These are phyloP conservation scores for Sparassis latifolia DNA, from an alignment of 1,284 basidiomycete genomes.

Conservation along the genomic window DNA sequence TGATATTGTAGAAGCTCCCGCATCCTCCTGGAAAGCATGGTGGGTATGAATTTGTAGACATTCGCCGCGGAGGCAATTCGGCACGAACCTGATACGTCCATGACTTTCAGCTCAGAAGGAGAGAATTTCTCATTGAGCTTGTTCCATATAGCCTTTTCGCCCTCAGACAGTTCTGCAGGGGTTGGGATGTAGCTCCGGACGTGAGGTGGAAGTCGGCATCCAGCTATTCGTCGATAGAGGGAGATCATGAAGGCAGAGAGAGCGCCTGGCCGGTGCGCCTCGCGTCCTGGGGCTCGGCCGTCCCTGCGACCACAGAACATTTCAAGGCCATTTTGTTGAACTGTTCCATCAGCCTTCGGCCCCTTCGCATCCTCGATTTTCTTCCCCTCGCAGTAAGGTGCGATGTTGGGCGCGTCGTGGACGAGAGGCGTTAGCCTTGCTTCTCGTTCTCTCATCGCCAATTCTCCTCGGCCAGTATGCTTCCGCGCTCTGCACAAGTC, in stretches of 20 bases:
- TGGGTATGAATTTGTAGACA: neutral
- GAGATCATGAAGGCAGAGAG: conserved; percentile 15
- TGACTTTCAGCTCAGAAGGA: conserved; percentile 73
- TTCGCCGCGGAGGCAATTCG: no score
- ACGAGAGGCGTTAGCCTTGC: conserved; percentile 14
- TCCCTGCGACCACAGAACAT: neutral
- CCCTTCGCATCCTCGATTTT: neutral
- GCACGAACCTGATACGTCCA: conserved; percentile 83
- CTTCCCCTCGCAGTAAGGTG: neutral
- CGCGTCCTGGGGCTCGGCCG: neutral
- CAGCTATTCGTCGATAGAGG: conserved; percentile 20
- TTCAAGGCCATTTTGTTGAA: neutral
- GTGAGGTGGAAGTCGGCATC: conserved; percentile 10
- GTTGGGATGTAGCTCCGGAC: conserved; percentile 10
- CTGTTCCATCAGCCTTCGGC: conserved; percentile 1
- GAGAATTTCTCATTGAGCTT: conserved; percentile 73
- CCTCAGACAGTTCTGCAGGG: conserved; percentile 35
- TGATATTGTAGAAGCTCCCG: conserved; percentile 93
- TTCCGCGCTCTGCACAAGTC: conserved; percentile 17
- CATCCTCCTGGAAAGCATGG: conserved; percentile 69
- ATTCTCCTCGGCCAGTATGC: conserved; percentile 10
- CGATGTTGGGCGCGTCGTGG: conserved; percentile 15
- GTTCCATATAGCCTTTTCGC: conserved; percentile 63
- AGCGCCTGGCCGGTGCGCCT: conserved; percentile 1
- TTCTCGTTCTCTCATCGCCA: conserved; percentile 11